Evolutionary conservation across 768 basidiomycete genomes (phyloP).

Genomic region (Pleurotus giganteus): DNA sequence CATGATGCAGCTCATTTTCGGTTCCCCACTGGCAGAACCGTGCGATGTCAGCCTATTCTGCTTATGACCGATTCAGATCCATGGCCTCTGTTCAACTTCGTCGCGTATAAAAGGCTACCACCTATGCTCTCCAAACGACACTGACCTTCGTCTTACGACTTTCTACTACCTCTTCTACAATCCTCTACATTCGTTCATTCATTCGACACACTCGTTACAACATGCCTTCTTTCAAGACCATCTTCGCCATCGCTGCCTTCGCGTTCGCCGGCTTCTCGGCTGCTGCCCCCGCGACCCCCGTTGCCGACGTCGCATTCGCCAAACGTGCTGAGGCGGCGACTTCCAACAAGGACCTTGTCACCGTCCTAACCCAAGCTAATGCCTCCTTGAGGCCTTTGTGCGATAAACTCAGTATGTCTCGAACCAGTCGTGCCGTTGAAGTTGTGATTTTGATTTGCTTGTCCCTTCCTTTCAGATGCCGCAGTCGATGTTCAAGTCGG

Average conservation of each 20-base stretch:
- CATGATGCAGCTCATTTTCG: neutral
- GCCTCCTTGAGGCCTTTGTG: constrained; percentile 13
- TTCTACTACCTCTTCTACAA: neutral
- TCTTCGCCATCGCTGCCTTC: constrained; percentile 20
- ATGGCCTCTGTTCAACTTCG: neutral
- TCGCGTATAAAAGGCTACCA: neutral
- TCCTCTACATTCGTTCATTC: constrained; percentile 4
- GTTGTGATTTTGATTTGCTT: neutral
- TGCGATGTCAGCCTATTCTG: neutral
- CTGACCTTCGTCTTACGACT: constrained; percentile 2
- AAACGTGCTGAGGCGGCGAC: neutral
- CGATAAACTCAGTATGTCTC: constrained; percentile 16
- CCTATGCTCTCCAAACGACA: neutral
- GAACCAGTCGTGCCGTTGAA: too few species aligned
- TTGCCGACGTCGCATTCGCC: neutral
- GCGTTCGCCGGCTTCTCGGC: constrained; percentile 19
- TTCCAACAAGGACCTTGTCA: constrained; percentile 9
- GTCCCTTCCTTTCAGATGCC: constrained; percentile 5
- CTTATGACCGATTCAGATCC: neutral
- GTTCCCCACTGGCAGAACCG: too few species aligned
- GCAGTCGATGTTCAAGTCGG: constrained; percentile 16
- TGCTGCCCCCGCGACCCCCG: constrained; percentile 14
- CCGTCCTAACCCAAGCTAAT: constrained; percentile 12
- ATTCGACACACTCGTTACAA: constrained; percentile 15
- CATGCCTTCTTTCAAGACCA: constrained; percentile 23